A percentile compares a stretch with the other conserved stretches of the same genome.
phyloP scores from a whole-genome alignment of 1,139 yeast species.

The Pichia cactophila region DNA sequence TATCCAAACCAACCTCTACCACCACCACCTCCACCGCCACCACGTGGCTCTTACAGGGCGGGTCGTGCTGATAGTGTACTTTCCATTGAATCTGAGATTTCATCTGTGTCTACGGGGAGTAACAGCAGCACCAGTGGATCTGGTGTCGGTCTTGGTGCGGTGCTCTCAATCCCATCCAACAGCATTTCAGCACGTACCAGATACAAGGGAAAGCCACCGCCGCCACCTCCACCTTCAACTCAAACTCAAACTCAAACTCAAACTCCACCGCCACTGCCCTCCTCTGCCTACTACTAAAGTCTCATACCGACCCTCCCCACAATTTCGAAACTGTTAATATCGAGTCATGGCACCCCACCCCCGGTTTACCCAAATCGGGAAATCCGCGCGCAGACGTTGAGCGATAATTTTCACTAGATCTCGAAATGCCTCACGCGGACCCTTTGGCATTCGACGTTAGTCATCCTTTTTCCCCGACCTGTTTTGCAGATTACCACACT shows the following conservation, averaged over 20 bases:
- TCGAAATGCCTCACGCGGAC: background rate
- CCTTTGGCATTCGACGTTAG: background rate
- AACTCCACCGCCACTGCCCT: background rate
- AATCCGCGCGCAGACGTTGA: no score
- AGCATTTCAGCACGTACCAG: background rate
- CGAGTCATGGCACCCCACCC: background rate
- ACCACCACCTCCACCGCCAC: conserved; percentile 10
- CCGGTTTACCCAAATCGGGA: background rate
- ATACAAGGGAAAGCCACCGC: background rate
- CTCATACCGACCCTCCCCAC: no score
- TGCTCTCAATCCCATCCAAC: background rate
- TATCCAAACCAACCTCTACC: background rate
- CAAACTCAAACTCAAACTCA: no score
- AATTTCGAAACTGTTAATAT: no score
- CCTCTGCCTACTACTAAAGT: no score
- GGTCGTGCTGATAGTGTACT: background rate
- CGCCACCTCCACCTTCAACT: background rate
- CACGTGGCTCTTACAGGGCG: background rate
- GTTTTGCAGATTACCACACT: no score
- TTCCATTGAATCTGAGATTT: background rate
- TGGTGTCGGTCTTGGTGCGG: background rate
- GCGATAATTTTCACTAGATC: no score
- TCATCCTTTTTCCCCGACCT: no score
- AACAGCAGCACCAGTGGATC: background rate
- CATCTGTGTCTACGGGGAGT: background rate